These are phyloP conservation scores for Fusarium domesticum DNA, from an alignment of 2,329 filamentous ascomycete genomes.

Conservation along the genomic window DNA sequence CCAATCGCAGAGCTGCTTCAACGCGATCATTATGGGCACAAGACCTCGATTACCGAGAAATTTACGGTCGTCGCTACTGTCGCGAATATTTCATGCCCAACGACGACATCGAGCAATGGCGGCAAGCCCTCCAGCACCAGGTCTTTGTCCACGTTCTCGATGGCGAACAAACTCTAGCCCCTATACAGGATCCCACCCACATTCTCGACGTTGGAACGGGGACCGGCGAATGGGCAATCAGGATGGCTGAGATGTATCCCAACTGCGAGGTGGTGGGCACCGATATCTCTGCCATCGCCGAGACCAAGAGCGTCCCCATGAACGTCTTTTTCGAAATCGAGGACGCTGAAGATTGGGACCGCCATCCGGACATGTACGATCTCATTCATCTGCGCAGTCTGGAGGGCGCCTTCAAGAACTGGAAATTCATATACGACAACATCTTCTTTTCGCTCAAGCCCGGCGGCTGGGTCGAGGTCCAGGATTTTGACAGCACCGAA, in stretches of 20 bases:
- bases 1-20: conserved; percentile 37
- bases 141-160: conserved; percentile 55
- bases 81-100: conserved; percentile 64
- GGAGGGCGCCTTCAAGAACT: conserved; percentile 55
- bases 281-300: conserved; percentile 56
- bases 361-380: conserved; percentile 50
- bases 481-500: conserved; percentile 51
- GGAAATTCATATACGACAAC: conserved; percentile 53
- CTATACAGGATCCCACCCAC: conserved; percentile 38
- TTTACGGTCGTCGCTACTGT: conserved; percentile 63
- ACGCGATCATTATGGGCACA: conserved; percentile 49
- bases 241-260: conserved; percentile 53
- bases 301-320: conserved; percentile 53
- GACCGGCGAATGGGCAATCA: conserved; percentile 51
- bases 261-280: conserved; percentile 56
- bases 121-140: conserved; percentile 60
- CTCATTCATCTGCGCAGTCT: conserved; percentile 56
- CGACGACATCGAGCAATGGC: conserved; percentile 62
- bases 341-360: conserved; percentile 59
- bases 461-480: conserved; percentile 55
- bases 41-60: conserved; percentile 55
- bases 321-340: conserved; percentile 61
- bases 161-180: conserved; percentile 44
- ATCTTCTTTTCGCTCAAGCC: conserved; percentile 53
- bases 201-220: conserved; percentile 59